Conservation (phyloP, 2,329 filamentous ascomycete genomes). For the Fusarium phyllophilum region DNA sequence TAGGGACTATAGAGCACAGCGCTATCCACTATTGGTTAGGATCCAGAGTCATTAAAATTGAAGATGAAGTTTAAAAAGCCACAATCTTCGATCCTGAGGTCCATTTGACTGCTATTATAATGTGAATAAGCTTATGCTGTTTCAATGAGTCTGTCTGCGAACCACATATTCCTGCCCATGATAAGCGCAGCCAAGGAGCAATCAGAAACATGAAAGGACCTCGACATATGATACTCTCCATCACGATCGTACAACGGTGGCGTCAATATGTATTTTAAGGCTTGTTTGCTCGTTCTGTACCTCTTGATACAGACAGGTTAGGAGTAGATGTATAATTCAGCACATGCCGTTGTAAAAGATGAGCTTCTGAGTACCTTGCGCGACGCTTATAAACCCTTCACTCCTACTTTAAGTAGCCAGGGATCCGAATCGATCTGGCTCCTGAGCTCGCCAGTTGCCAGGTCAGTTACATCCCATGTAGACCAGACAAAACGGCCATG, state of each 20-base stretch:
- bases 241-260: not conserved
- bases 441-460: slow-evolving; percentile 37
- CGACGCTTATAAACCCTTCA: slow-evolving; percentile 21
- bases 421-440: slow-evolving; percentile 23
- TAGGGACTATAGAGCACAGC: accelerated
- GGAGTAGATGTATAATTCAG: not conserved
- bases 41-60: not conserved
- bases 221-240: not conserved
- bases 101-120: accelerated
- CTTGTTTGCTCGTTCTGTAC: not conserved
- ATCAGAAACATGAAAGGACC: not conserved
- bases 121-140: not conserved
- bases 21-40: accelerated
- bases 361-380: accelerated
- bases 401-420: slow-evolving; percentile 40
- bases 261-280: not conserved
- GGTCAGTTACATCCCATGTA: slow-evolving; percentile 63
- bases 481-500: slow-evolving; percentile 59
- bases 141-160: accelerated
- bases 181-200: not conserved
- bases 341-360: accelerated
- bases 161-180: accelerated
- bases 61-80: not conserved
- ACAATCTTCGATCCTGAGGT: accelerated
- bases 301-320: not conserved